Percentiles rank a stretch among this genome's conserved stretches.
phyloP scores from a whole-genome alignment of 176 grass and related monocot genomes.

The Eremochloa ophiuroides region DNA sequence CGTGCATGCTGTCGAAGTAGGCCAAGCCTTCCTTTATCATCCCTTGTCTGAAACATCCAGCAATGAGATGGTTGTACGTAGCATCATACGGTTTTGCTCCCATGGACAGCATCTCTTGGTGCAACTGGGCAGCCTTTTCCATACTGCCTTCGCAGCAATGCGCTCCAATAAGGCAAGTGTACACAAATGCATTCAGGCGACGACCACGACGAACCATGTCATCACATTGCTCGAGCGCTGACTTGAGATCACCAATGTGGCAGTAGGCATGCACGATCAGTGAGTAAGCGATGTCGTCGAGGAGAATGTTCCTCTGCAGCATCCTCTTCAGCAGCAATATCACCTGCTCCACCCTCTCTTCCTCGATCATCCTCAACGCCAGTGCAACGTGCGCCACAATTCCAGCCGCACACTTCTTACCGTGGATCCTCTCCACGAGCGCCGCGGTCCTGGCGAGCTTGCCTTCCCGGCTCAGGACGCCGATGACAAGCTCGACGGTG shows the following conservation, averaged over 20 bases:
- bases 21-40: conserved; percentile 31
- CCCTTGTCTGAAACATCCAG: conserved; percentile 43
- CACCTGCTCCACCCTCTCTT: conserved; percentile 49
- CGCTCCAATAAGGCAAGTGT: conserved; percentile 60
- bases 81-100: conserved; percentile 65
- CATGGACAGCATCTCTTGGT: conserved; percentile 63
- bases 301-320: conserved; percentile 76
- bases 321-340: conserved; percentile 69
- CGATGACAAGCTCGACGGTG: conserved; percentile 59
- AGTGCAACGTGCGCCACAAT: conserved; percentile 47
- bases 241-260: conserved; percentile 35
- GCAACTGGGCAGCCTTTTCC: conserved; percentile 30
- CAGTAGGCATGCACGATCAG: conserved; percentile 54
- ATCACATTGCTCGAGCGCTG: conserved; percentile 28
- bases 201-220: conserved; percentile 59
- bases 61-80: conserved; percentile 60
- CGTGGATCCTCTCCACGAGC: conserved; percentile 50
- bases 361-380: conserved; percentile 47
- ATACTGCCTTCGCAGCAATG: conserved; percentile 26
- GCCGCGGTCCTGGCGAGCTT: conserved; percentile 30
- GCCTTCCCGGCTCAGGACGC: conserved; percentile 66
- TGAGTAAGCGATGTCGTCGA: conserved; percentile 57
- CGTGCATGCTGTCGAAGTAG: conserved; percentile 60
- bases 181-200: conserved; percentile 59
- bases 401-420: conserved; percentile 49